Percentiles rank a stretch among this genome's conserved stretches.
Evolutionary conservation across 1,284 basidiomycete species (phyloP).

Genomic region (Singerocomus inundabilis): DNA sequence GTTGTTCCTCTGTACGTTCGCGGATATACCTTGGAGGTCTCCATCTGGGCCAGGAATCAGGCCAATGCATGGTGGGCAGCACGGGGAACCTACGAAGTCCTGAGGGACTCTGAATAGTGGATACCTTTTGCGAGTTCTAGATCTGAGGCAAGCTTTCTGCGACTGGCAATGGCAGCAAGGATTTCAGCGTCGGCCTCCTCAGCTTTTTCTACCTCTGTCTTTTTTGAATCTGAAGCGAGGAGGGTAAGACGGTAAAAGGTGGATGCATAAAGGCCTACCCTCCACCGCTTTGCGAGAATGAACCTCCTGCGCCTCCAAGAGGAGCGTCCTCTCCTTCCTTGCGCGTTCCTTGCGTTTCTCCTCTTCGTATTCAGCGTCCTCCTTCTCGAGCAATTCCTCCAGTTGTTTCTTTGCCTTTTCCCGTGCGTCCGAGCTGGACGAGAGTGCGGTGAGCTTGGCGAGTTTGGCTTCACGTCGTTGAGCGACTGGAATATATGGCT

Average conservation of each 20-base stretch:
- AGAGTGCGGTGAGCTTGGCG: conserved; percentile 66
- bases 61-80: neutral
- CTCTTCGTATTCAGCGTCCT: conserved; percentile 76
- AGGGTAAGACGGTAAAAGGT: conserved; percentile 5
- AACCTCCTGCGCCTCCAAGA: conserved; percentile 92
- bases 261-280: conserved; percentile 47
- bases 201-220: conserved; percentile 79
- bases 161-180: conserved; percentile 86
- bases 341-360: conserved; percentile 71
- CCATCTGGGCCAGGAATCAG: conserved; percentile 60
- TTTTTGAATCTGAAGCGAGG: conserved; percentile 67
- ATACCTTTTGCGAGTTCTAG: conserved; percentile 93
- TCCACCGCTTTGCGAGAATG: conserved; percentile 78
- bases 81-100: conserved; percentile 61
- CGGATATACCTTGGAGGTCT: conserved; percentile 82
- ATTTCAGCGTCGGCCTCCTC: conserved; percentile 91
- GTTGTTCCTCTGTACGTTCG: conserved; percentile 65
- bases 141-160: conserved; percentile 89
- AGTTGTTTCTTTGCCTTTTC: conserved; percentile 51
- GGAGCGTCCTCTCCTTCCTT: conserved; percentile 78
- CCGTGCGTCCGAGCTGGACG: conserved; percentile 51
- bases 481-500: conserved; percentile 86
- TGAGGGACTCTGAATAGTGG: conserved; percentile 83
- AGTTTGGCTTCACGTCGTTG: conserved; percentile 82
- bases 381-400: conserved; percentile 63